Conservation (phyloP, 2,329 filamentous ascomycete genomes). For the Talaromyces verruculosus region DNA sequence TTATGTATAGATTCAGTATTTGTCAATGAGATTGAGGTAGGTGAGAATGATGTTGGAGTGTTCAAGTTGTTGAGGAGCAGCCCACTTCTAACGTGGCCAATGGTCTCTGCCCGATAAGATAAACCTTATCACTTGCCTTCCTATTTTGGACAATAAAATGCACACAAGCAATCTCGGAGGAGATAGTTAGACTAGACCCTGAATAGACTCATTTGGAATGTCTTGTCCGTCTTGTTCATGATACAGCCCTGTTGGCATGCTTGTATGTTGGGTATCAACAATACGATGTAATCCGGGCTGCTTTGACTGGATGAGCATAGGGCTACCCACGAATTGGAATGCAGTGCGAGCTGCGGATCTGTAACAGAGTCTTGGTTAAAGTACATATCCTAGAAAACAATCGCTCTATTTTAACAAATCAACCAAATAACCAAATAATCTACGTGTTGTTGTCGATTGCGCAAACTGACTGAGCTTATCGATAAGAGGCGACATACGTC, state of each 20-base stretch:
- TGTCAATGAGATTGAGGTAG: not conserved
- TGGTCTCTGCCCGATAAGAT: not conserved
- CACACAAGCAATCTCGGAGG: not conserved
- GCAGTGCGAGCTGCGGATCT: too few species aligned
- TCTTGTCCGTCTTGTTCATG: not conserved
- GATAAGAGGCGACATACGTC: slow-evolving; percentile 2
- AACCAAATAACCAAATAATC: too few species aligned
- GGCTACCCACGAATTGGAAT: too few species aligned
- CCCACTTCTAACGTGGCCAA: not conserved
- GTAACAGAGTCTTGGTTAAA: too few species aligned
- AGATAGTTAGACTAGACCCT: not conserved
- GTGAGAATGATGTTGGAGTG: not conserved
- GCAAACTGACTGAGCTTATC: not conserved
- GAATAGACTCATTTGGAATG: not conserved
- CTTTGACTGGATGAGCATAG: too few species aligned
- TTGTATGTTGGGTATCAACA: not conserved
- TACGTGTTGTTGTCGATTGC: too few species aligned
- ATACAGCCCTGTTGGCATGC: not conserved
- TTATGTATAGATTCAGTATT: not conserved
- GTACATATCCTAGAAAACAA: too few species aligned
- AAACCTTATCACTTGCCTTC: not conserved
- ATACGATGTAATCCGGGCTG: too few species aligned
- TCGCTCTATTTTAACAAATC: too few species aligned
- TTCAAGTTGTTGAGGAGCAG: too few species aligned
- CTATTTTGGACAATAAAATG: not conserved